Percentiles rank a stretch among this genome's conserved stretches.
Evolutionary conservation across 768 basidiomycete species (phyloP).

Genomic region (Trametes sanguinea): DNA sequence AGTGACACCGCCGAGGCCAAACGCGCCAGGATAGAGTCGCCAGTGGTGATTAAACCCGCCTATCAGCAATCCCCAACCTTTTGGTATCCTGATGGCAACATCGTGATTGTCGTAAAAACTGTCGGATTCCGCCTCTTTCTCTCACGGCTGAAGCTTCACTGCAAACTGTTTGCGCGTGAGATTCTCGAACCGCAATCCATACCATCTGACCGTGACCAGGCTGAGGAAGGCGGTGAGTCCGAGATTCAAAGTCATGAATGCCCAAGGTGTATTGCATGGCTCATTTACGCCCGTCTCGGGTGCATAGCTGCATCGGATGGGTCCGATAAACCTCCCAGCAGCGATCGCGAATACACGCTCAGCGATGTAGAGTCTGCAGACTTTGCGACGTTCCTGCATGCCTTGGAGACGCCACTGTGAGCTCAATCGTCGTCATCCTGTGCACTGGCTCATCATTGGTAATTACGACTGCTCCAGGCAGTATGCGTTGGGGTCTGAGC

Average conservation of each 20-base stretch:
- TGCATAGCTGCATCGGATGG: no score
- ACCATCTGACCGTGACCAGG: background rate
- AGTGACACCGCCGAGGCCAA: background rate
- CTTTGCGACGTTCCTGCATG: background rate
- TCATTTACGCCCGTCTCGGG: no score
- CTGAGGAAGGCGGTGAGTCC: no score
- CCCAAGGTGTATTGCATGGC: no score
- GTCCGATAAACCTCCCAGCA: no score
- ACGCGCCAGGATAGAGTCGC: background rate
- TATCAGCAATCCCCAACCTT: slow-evolving; percentile 12
- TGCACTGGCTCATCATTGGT: background rate
- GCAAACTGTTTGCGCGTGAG: slow-evolving; percentile 33
- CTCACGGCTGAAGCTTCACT: slow-evolving; percentile 33
- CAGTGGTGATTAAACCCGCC: no score
- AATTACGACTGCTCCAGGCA: background rate
- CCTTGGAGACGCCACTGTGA: background rate
- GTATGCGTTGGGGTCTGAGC: background rate
- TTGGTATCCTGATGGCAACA: slow-evolving; percentile 39
- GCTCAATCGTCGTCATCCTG: background rate
- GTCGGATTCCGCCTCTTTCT: slow-evolving; percentile 38
- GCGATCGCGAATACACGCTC: no score
- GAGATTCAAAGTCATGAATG: no score
- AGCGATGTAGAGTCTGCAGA: background rate
- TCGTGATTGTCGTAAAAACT: slow-evolving; percentile 35
- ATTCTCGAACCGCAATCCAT: background rate